A percentile compares a stretch with the other conserved stretches of the same genome.
Evolutionary conservation across 1,139 yeast genomes (phyloP).

Genomic region (Diutina neorugosa): DNA sequence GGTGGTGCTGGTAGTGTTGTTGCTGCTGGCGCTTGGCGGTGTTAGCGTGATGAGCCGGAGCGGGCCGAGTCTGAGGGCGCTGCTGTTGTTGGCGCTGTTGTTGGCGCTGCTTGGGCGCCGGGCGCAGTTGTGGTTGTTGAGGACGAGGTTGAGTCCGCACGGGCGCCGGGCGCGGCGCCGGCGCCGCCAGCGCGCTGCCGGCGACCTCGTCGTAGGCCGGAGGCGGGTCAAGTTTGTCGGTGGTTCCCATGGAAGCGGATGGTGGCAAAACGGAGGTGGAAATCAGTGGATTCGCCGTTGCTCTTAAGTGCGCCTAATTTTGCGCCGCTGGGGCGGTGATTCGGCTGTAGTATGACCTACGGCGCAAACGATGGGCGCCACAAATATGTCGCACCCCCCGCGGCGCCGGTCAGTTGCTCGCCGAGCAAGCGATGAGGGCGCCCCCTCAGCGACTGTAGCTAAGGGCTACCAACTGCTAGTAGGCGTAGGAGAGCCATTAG

Average conservation of each 20-base stretch:
- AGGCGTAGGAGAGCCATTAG: no score
- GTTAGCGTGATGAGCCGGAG: background rate
- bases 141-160: background rate
- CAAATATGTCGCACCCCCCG: background rate
- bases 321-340: background rate
- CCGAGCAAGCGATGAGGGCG: background rate
- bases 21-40: background rate
- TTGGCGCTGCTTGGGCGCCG: background rate
- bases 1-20: background rate
- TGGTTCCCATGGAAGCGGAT: no score
- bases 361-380: background rate
- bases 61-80: background rate
- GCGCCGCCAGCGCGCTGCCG: background rate
- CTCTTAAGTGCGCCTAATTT: background rate
- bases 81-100: background rate
- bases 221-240: background rate
- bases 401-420: background rate
- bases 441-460: no score
- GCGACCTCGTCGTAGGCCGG: conserved; percentile 1
- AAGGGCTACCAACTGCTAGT: no score
- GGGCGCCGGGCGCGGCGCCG: background rate
- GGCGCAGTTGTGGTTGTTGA: background rate
- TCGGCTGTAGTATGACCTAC: background rate
- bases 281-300: background rate
- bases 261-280: background rate